Conservation (phyloP, 1,284 basidiomycete species). For the Neotropicomus parvogracilis region DNA sequence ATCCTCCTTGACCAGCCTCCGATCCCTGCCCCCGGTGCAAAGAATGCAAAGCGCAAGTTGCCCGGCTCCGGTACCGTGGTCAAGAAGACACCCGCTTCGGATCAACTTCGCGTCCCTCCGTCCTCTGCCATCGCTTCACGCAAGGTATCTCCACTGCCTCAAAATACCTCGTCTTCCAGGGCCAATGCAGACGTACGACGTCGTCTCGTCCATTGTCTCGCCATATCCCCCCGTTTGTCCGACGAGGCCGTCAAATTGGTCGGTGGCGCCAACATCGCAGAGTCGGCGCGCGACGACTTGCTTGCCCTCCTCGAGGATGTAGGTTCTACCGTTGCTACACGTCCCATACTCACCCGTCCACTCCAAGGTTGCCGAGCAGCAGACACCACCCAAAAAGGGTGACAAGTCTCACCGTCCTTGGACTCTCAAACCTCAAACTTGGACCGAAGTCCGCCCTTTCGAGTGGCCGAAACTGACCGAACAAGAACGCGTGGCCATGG, state of each 20-base stretch:
- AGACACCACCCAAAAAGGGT: slow-evolving; percentile 33
- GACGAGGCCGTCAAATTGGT: slow-evolving; percentile 45
- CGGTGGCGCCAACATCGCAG: slow-evolving; percentile 35
- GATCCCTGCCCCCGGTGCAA: slow-evolving; percentile 15
- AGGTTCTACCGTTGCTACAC: slow-evolving; percentile 14
- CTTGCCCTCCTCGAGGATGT: slow-evolving; percentile 49
- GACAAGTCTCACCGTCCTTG: slow-evolving; percentile 41
- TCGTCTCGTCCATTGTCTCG: slow-evolving; percentile 55
- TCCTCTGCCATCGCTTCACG: slow-evolving; percentile 19
- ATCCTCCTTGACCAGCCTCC: slow-evolving; percentile 47
- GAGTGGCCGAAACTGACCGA: slow-evolving; percentile 51
- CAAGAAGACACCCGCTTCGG: slow-evolving; percentile 35
- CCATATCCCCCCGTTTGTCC: slow-evolving; percentile 41
- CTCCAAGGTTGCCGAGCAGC: slow-evolving; percentile 49
- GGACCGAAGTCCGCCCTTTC: slow-evolving; percentile 66
- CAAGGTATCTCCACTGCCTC: slow-evolving; percentile 29
- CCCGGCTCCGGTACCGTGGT: slow-evolving; percentile 29
- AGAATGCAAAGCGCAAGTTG: slow-evolving; percentile 34
- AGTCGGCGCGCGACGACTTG: slow-evolving; percentile 38
- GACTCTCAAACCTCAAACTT: slow-evolving; percentile 50
- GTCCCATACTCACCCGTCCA: background rate
- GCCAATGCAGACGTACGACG: slow-evolving; percentile 35
- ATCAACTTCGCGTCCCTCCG: slow-evolving; percentile 28
- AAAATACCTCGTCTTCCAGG: slow-evolving; percentile 18
- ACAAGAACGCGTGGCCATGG: slow-evolving; percentile 43